These are phyloP conservation scores for Castanea mollissima DNA, from an alignment of 306 rosid genomes.

Conservation along the genomic window DNA sequence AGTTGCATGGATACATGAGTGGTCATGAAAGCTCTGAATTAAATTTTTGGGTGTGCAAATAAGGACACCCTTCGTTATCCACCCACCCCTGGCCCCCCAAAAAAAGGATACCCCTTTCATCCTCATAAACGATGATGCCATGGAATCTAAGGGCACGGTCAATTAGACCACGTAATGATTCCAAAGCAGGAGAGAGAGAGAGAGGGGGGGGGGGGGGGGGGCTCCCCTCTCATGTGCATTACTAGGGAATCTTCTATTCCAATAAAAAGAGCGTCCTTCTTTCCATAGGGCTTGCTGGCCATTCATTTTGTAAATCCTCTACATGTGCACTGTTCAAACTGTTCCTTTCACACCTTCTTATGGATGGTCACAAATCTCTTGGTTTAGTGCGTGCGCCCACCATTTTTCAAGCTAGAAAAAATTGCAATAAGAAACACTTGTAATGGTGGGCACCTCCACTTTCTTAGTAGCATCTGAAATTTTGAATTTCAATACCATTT, in stretches of 20 bases:
- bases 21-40: not conserved
- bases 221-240: constrained; percentile 5
- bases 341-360: not conserved
- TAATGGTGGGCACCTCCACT: not conserved
- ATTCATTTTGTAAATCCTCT: constrained; percentile 11
- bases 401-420: constrained; percentile 14
- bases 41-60: not conserved
- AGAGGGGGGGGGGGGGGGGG: no score
- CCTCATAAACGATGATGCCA: not conserved
- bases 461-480: not conserved
- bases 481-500: not conserved
- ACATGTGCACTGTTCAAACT: constrained; percentile 8
- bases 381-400: constrained; percentile 11
- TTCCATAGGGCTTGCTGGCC: not conserved
- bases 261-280: not conserved
- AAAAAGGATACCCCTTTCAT: not conserved
- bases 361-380: constrained; percentile 21
- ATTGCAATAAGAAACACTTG: not conserved
- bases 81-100: no score
- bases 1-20: no score
- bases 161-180: constrained; percentile 6
- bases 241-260: constrained; percentile 21
- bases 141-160: constrained; percentile 9
- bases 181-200: not conserved
- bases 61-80: not conserved